These are phyloP conservation scores for Xylaria sp. DNA, from an alignment of 2,329 filamentous ascomycete genomes.

Conservation along the genomic window DNA sequence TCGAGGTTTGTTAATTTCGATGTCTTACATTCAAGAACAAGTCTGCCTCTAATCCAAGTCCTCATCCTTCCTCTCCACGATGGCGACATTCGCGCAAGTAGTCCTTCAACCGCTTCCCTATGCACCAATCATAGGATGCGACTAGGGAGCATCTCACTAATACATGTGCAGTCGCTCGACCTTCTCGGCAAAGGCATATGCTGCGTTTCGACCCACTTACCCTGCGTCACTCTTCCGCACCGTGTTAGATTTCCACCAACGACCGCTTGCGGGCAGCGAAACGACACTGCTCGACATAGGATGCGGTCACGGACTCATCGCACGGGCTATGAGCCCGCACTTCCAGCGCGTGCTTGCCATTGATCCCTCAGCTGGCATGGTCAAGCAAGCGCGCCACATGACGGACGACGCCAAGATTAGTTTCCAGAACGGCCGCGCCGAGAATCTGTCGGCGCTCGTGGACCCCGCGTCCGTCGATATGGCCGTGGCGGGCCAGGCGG, in stretches of 20 bases:
- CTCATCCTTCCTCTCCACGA: conserved; percentile 42
- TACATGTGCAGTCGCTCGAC: conserved; percentile 59
- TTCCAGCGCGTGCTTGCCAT: conserved; percentile 64
- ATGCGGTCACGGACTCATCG: conserved; percentile 69
- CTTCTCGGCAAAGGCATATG: conserved; percentile 68
- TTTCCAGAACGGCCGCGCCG: conserved; percentile 63
- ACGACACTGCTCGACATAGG: conserved; percentile 67
- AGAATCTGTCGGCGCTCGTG: conserved; percentile 62
- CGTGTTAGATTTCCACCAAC: conserved; percentile 65
- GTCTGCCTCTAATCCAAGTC: not conserved
- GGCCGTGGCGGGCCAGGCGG: conserved; percentile 64
- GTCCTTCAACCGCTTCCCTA: conserved; percentile 2
- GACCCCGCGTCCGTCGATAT: conserved; percentile 62
- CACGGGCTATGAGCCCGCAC: conserved; percentile 62
- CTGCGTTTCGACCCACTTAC: conserved; percentile 69
- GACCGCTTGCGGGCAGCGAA: conserved; percentile 36
- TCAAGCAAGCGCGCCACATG: conserved; percentile 59
- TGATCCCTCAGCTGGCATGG: conserved; percentile 69
- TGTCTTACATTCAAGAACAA: not conserved
- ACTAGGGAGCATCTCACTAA: conserved; percentile 30
- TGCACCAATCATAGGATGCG: conserved; percentile 20
- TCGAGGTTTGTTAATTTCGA: not conserved
- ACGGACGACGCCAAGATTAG: conserved; percentile 58
- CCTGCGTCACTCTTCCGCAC: conserved; percentile 64
- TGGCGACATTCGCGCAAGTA: conserved; percentile 63